These are phyloP conservation scores for Yarrowia deformans DNA, from an alignment of 805 yeast species.

Conservation along the genomic window DNA sequence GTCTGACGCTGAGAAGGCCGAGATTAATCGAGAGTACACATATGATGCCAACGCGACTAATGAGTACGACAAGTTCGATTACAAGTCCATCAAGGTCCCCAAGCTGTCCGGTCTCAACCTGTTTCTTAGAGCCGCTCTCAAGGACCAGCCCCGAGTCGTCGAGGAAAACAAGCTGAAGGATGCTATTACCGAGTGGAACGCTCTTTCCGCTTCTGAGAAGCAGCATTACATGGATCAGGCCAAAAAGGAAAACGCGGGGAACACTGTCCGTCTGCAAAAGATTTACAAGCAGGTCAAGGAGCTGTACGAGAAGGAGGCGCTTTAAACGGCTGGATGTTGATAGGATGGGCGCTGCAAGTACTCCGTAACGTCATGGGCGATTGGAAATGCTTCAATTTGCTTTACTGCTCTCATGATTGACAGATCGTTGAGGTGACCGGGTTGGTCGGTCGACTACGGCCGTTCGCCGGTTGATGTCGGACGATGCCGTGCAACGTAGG, in stretches of 20 bases:
- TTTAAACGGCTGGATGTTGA: neutral
- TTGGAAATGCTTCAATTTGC: neutral
- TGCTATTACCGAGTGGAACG: neutral
- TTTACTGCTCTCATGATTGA: too few relatives aligned
- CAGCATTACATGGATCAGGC: neutral
- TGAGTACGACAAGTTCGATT: slow-evolving; percentile 15
- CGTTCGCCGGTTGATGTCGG: neutral
- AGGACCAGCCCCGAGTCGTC: neutral
- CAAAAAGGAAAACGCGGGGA: slow-evolving; percentile 35
- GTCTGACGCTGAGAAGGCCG: slow-evolving; percentile 23
- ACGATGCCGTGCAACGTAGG: neutral
- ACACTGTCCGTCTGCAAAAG: slow-evolving; percentile 48
- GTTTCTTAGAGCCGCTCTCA: neutral
- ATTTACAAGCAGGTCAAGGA: slow-evolving; percentile 4
- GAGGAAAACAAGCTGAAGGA: slow-evolving; percentile 14
- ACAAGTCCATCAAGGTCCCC: slow-evolving; percentile 10
- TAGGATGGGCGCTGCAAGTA: neutral
- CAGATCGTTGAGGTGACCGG: neutral
- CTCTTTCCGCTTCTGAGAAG: neutral
- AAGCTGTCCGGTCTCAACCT: slow-evolving; percentile 34
- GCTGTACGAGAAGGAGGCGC: slow-evolving; percentile 3
- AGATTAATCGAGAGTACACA: neutral
- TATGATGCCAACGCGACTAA: neutral
- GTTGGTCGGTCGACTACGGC: neutral
- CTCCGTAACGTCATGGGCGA: neutral